Evolutionary conservation across 306 rosid species (phyloP).

Genomic region (Ziziphus jujuba): DNA sequence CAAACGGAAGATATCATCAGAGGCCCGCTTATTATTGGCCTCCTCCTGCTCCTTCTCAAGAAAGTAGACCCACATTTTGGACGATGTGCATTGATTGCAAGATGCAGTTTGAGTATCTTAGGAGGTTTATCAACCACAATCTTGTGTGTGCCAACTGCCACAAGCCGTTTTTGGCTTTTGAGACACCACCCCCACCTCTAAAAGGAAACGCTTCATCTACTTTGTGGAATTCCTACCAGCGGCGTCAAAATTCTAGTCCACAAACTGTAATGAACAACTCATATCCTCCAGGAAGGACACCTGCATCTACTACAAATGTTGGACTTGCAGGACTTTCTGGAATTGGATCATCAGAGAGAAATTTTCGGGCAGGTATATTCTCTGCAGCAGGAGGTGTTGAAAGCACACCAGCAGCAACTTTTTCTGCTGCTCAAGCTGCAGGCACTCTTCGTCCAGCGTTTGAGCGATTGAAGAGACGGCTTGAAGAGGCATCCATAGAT

Average conservation of each 20-base stretch:
- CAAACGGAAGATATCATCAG: conserved; percentile 29
- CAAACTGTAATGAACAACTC: conserved; percentile 29
- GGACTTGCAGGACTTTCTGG: conserved; percentile 20
- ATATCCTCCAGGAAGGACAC: conserved; percentile 35
- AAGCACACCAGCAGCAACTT: conserved; percentile 26
- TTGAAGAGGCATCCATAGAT: conserved; percentile 29
- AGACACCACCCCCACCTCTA: conserved; percentile 41
- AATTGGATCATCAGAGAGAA: conserved; percentile 17
- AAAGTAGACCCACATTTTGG: conserved; percentile 63
- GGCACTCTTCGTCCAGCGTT: conserved; percentile 33
- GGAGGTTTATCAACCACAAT: conserved; percentile 28
- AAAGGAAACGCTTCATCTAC: conserved; percentile 28
- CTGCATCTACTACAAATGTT: conserved; percentile 31
- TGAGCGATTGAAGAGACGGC: conserved; percentile 42
- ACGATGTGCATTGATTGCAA: conserved; percentile 56
- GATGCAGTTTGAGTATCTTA: conserved; percentile 55
- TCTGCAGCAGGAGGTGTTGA: conserved; percentile 28
- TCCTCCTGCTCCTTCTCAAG: conserved; percentile 18
- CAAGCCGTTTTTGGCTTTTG: conserved; percentile 51
- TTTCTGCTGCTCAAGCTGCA: conserved; percentile 38
- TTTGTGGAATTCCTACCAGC: conserved; percentile 33
- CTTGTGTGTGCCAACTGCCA: conserved; percentile 53
- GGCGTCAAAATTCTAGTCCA: conserved; percentile 34
- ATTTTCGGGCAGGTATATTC: conserved; percentile 32
- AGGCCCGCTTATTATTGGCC: conserved; percentile 32